Evolutionary conservation across 257 asterid species (phyloP), one percentile per base, ranked within the genome.

Genomic region (Salvia hispanica): DNA sequence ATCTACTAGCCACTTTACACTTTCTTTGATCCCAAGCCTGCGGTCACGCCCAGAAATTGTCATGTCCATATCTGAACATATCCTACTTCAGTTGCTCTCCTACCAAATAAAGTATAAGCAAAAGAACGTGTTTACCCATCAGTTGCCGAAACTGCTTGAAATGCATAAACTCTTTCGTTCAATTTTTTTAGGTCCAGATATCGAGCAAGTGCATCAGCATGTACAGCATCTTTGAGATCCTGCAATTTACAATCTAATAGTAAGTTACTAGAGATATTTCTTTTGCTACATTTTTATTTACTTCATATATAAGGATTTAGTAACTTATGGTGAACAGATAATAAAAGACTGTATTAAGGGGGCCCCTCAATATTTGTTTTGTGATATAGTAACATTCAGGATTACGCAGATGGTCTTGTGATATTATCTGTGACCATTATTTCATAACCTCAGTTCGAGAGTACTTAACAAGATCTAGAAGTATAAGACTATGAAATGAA

Each of bases 1-100:
- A 74, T 87, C 94, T 61, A 88, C 87, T 16, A 91, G 91, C 98
- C 98, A 91, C 78, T 91, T 84, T 60, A 86, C 85, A 56, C 98
- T 74, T 83, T 86, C 96, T 83, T 86, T 91, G 55, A 91, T 84
- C 66, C 98, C 96, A 28, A 81, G 70, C 83, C 96, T 91, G 91
- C 77, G 66, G 48, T 57, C 67, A 58, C 57, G 42, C 60, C 13
- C 58, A 58, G 44, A 51, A 69, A 53, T 53, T 36, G 56, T 66
- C 14, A 47, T 51, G 33, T 70, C 21, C 61, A n/a, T 2, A 25
- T 48, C 48, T 12, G 40, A 64, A 64, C 28, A 33, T 31, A 37
- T 3, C n/a, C 39, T n/a, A 40, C 33, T 62, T 55, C 7, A 15
- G 34, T 39, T 31, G 48, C 25, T 47, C 8, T 34, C 53, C 36